phyloP scores from a whole-genome alignment of 306 rosid species.

The Prunus mira region DNA sequence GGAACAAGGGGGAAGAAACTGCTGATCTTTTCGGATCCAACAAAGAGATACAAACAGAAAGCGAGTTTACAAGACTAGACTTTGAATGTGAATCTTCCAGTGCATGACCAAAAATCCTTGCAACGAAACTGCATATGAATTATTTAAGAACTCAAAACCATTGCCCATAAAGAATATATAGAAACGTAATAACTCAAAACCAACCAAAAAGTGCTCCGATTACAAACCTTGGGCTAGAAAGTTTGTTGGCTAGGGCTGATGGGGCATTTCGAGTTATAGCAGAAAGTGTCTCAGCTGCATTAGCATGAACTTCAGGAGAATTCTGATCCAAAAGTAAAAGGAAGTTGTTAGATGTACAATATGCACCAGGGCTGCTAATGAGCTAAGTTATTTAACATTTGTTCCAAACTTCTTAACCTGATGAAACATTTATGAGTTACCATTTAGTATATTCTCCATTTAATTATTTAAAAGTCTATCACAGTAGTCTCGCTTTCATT shows the following conservation, averaged over 20 bases:
- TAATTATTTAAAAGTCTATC: not conserved
- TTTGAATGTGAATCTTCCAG: constrained; percentile 82
- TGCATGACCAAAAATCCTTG: constrained; percentile 78
- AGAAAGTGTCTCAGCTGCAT: constrained; percentile 90
- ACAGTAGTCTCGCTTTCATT: not conserved
- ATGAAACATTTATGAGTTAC: not conserved
- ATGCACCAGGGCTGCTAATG: not conserved
- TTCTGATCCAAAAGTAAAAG: constrained; percentile 51
- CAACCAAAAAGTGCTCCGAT: constrained; percentile 9
- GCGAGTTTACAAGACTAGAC: constrained; percentile 85
- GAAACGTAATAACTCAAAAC: not conserved
- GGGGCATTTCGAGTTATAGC: constrained; percentile 84
- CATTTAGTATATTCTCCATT: not conserved
- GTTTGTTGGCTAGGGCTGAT: constrained; percentile 81
- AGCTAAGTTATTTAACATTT: not conserved
- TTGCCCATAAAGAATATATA: not conserved
- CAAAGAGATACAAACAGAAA: constrained; percentile 90
- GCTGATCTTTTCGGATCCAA: constrained; percentile 89
- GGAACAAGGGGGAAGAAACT: constrained; percentile 61
- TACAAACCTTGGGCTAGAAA: constrained; percentile 90
- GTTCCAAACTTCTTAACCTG: not conserved
- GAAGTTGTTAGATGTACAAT: constrained; percentile 23
- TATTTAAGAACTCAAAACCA: constrained; percentile 13
- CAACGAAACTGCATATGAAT: constrained; percentile 64
- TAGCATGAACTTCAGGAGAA: constrained; percentile 93